Conservation (phyloP, 2,329 filamentous ascomycete species). For the Pestalotiopsis fici region DNA sequence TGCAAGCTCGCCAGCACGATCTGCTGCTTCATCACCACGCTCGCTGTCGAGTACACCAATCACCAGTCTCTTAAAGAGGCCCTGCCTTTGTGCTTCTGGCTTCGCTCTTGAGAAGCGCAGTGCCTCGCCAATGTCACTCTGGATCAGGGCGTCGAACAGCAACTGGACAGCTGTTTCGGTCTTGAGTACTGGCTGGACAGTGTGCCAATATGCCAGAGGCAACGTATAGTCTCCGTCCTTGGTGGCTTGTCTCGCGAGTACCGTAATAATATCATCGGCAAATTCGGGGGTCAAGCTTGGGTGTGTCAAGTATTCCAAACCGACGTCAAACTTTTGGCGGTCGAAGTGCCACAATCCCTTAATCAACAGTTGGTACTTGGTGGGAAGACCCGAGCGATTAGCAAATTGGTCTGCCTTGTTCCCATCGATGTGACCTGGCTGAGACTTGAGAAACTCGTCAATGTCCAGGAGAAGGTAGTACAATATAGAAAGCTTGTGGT, state of each 20-base stretch:
- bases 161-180: constrained; percentile 61
- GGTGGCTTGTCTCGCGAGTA: constrained; percentile 63
- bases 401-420: constrained; percentile 58
- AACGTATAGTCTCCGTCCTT: constrained; percentile 62
- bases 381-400: constrained; percentile 64
- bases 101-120: constrained; percentile 72
- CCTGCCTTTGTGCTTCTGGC: constrained; percentile 59
- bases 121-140: constrained; percentile 69
- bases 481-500: constrained; percentile 80
- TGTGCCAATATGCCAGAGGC: constrained; percentile 77
- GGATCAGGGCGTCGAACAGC: constrained; percentile 70
- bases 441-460: constrained; percentile 49
- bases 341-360: constrained; percentile 83
- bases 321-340: constrained; percentile 66
- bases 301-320: constrained; percentile 76
- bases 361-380: constrained; percentile 79
- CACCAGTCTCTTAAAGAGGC: constrained; percentile 69
- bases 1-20: constrained; percentile 68
- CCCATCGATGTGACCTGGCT: constrained; percentile 28
- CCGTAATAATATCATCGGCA: constrained; percentile 76
- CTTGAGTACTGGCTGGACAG: constrained; percentile 72
- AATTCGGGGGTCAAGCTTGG: constrained; percentile 81
- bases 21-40: constrained; percentile 42
- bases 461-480: constrained; percentile 84
- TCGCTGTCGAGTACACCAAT: constrained; percentile 52